Evolutionary conservation across 208 protist species (phyloP), one percentile per base, ranked within the genome.

Genomic region (Herpetomonas tarakana): DNA sequence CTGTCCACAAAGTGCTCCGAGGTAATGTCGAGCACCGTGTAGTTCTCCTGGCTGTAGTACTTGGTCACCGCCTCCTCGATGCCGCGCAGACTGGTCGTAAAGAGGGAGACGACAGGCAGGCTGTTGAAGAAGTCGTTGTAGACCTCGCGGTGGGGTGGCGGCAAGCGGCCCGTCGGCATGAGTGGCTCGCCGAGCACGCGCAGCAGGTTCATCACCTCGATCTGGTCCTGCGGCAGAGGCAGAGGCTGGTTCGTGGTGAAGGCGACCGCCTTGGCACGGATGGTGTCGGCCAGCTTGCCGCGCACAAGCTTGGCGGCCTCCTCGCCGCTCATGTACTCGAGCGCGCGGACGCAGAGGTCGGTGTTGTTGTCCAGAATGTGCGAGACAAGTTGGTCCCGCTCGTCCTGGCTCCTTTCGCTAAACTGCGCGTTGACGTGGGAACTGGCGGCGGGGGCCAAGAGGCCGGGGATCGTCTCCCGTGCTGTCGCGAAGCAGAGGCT

Each of bases 81-180:
- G 47, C 56, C 63, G 46, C 78, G 81, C 44, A 96, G 64, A 55
- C 69, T 50, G 31, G 62, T 68, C 19, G 50, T 78, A 47, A 98
- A 83, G 22, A 88, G 68, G 3, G 80, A 71, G 30, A 97, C 72
- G 24, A 78, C 83, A 19, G 92, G 90, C 25, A 90, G 54, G 44
- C 82, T 76, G 62, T 84, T 91, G 52, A 72, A 83, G 68, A 98
- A 99, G 51, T 98, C 92, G 24, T 91, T 79, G 78, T 98, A 99
- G 9, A 98, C 89, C n/a, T 78, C 62, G 28, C 80, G 77, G 60
- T 99, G 97, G 31, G 81, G 58, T 1, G 76, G 62, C n/a, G 84
- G 68, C 38, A 98, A 75, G 52, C 80, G 88, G 30, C 92, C 89
- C 16, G 75, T 68, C 30, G 98, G 96, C 38, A 95, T 78, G 24